These are phyloP conservation scores for Guillardia theta DNA, from an alignment of 78 protist species.

Conservation along the genomic window DNA sequence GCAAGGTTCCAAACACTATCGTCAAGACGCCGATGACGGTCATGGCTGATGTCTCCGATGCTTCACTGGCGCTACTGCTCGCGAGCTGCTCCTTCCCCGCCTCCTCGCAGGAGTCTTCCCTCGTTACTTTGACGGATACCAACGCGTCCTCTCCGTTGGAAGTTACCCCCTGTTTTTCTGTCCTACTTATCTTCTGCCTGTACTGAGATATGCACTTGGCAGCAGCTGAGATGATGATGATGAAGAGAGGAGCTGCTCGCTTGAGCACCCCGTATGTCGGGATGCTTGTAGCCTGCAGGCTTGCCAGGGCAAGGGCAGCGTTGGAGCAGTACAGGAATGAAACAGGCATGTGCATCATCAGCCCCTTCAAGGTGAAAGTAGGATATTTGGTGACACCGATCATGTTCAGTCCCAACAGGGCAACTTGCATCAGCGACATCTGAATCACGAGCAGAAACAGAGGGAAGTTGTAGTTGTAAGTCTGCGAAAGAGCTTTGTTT, in stretches of 20 bases:
- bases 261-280: constrained; percentile 19
- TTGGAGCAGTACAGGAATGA: background rate
- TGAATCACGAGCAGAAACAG: background rate
- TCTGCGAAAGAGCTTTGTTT: background rate
- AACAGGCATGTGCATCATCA: background rate
- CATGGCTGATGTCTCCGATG: too few species aligned
- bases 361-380: background rate
- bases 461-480: background rate
- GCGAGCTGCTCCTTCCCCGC: background rate
- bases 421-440: background rate
- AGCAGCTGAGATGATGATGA: background rate
- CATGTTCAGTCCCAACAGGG: background rate
- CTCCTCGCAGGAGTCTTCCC: background rate
- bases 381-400: background rate
- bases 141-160: background rate
- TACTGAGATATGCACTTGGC: background rate
- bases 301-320: background rate
- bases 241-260: background rate
- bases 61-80: too few species aligned
- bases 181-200: background rate
- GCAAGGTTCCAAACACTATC: background rate
- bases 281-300: background rate
- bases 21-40: background rate
- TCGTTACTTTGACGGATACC: background rate
- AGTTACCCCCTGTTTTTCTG: background rate